Percentiles rank a stretch among this genome's conserved stretches.
Conservation (phyloP, 257 asterid species). For the Nicotiana paniculata region DNA sequence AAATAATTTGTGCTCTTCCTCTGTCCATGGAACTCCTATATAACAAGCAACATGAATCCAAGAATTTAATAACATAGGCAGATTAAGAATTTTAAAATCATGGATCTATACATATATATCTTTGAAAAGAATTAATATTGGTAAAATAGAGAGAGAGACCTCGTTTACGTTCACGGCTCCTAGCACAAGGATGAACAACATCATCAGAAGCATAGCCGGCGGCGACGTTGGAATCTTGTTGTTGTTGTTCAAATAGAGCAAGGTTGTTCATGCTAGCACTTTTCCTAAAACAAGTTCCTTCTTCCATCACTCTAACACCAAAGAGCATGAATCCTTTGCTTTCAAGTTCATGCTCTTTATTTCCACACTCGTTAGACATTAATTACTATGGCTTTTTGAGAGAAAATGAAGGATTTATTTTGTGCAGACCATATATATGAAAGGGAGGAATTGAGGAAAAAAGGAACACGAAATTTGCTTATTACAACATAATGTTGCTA, state of each 20-base stretch:
- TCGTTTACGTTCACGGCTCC: conserved; percentile 75
- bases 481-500: no score
- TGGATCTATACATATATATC: no score
- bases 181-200: conserved; percentile 86
- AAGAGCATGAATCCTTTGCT: conserved; percentile 79
- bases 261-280: conserved; percentile 86
- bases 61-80: background rate
- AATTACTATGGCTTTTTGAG: background rate
- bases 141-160: conserved; percentile 27
- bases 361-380: conserved; percentile 9
- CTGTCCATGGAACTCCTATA: conserved; percentile 94
- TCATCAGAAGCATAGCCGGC: conserved; percentile 91
- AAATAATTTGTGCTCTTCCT: conserved; percentile 85
- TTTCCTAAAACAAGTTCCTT: conserved; percentile 54
- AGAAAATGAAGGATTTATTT: background rate
- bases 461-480: background rate
- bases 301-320: conserved; percentile 85
- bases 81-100: background rate
- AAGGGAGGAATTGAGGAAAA: background rate
- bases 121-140: background rate
- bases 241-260: conserved; percentile 48
- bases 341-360: background rate
- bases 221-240: conserved; percentile 47
- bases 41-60: background rate
- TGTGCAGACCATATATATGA: background rate